phyloP scores from a whole-genome alignment of 805 yeast species.

The Blastobotrys muscicola region DNA sequence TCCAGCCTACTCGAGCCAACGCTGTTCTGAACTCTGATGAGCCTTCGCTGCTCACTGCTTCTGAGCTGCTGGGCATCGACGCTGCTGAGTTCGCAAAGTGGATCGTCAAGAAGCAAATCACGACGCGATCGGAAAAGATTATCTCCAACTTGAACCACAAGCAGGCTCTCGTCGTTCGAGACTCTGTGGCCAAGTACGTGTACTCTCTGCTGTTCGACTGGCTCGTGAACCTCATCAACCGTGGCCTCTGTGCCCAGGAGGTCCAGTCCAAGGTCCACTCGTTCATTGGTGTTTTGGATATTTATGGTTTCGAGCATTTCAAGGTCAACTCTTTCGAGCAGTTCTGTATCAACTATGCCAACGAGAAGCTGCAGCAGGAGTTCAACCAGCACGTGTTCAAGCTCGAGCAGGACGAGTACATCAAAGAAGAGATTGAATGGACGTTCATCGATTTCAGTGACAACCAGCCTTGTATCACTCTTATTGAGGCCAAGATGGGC shows the following conservation, averaged over 20 bases:
- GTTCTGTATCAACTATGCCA: constrained; percentile 93
- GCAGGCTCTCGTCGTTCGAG: constrained; percentile 86
- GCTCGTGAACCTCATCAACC: constrained; percentile 79
- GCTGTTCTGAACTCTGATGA: constrained; percentile 80
- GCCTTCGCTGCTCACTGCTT: constrained; percentile 71
- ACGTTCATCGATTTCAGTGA: constrained; percentile 91
- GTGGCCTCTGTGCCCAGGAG: constrained; percentile 70
- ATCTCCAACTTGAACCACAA: constrained; percentile 69
- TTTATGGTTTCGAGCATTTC: constrained; percentile 95
- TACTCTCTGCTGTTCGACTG: constrained; percentile 91
- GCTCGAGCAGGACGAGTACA: constrained; percentile 91
- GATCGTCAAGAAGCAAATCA: constrained; percentile 86
- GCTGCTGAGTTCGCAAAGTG: constrained; percentile 71
- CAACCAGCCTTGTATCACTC: constrained; percentile 91
- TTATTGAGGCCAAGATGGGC: constrained; percentile 85
- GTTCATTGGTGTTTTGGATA: constrained; percentile 94
- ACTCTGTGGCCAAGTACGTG: constrained; percentile 92
- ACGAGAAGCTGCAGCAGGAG: constrained; percentile 94
- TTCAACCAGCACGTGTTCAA: constrained; percentile 96
- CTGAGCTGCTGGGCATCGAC: constrained; percentile 76
- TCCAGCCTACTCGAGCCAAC: constrained; percentile 74
- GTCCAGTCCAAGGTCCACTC: constrained; percentile 49
- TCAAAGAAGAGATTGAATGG: constrained; percentile 91
- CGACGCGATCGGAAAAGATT: constrained; percentile 87
- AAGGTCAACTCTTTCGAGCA: constrained; percentile 92